Evolutionary conservation across 495 filamentous ascomycete species (phyloP).

Genomic region (Aspergillus sclerotiicarbonarius): DNA sequence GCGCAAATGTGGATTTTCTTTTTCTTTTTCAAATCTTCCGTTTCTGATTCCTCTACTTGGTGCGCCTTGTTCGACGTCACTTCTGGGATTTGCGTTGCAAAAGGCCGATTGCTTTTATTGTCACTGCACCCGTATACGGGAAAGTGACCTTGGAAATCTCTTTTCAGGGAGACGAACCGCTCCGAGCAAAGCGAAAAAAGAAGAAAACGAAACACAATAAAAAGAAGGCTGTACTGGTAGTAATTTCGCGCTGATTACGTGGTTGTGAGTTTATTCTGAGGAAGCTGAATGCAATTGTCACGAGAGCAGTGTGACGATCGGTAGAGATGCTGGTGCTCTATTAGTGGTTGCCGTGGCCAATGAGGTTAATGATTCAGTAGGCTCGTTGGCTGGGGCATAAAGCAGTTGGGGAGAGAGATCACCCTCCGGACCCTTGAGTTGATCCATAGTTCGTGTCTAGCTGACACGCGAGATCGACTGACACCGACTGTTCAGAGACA

Average conservation of each 20-base stretch:
- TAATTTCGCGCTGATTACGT: constrained; percentile 4
- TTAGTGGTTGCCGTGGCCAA: neutral
- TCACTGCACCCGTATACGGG: constrained; percentile 5
- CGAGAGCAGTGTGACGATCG: neutral
- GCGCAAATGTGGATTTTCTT: constrained; percentile 37
- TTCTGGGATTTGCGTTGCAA: constrained; percentile 6
- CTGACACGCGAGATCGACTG: too few relatives aligned
- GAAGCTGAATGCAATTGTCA: constrained; percentile 11
- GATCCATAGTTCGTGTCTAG: neutral
- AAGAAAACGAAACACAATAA: constrained; percentile 6
- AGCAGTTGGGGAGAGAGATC: neutral
- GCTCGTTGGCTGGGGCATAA: neutral
- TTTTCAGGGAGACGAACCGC: neutral
- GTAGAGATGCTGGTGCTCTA: neutral
- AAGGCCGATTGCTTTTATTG: neutral
- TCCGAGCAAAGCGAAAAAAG: constrained; percentile 7
- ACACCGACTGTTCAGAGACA: neutral
- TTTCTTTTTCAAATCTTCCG: constrained; percentile 19
- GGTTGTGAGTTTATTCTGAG: constrained; percentile 11
- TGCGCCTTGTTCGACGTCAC: neutral
- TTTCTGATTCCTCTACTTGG: constrained; percentile 17
- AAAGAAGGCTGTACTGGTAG: constrained; percentile 15
- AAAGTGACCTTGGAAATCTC: constrained; percentile 6
- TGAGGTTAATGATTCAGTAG: neutral
- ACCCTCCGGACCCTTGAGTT: neutral